Conservation (phyloP, 2,329 filamentous ascomycete species). For the Botrytis hyacinthi region DNA sequence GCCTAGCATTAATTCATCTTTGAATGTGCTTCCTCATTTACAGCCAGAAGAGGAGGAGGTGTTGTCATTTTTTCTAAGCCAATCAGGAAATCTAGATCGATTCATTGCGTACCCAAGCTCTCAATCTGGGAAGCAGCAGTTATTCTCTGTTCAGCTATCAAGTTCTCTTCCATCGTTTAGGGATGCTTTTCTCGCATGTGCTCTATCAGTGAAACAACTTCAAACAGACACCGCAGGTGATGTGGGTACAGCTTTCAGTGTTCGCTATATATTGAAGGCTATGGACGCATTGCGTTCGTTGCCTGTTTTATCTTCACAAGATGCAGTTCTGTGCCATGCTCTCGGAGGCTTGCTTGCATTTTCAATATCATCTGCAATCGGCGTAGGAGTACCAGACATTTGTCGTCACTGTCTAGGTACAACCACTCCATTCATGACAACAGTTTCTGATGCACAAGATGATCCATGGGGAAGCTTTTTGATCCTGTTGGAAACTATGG, state of each 20-base stretch:
- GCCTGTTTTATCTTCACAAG: constrained; percentile 26
- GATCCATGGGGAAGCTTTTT: constrained; percentile 32
- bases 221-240: constrained; percentile 16
- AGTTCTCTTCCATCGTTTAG: constrained; percentile 26
- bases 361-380: constrained; percentile 34
- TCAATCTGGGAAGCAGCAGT: not conserved
- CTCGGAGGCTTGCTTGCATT: constrained; percentile 32
- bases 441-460: constrained; percentile 22
- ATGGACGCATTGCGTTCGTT: constrained; percentile 33
- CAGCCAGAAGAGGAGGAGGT: constrained; percentile 1
- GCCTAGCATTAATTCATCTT: not conserved
- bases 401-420: constrained; percentile 32
- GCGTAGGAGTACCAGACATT: constrained; percentile 34
- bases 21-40: not conserved
- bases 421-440: constrained; percentile 28
- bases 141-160: not conserved
- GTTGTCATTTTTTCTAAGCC: not conserved
- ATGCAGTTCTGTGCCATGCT: constrained; percentile 30
- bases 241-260: constrained; percentile 16
- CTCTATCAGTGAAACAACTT: constrained; percentile 29
- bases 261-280: constrained; percentile 29
- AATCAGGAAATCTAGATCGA: not conserved
- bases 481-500: constrained; percentile 34
- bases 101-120: constrained; percentile 9
- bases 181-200: constrained; percentile 36